Percentiles rank a stretch among this genome's conserved stretches.
Evolutionary conservation across 176 grass and related monocot species (phyloP).

Genomic region (Rhynchospora pubera): DNA sequence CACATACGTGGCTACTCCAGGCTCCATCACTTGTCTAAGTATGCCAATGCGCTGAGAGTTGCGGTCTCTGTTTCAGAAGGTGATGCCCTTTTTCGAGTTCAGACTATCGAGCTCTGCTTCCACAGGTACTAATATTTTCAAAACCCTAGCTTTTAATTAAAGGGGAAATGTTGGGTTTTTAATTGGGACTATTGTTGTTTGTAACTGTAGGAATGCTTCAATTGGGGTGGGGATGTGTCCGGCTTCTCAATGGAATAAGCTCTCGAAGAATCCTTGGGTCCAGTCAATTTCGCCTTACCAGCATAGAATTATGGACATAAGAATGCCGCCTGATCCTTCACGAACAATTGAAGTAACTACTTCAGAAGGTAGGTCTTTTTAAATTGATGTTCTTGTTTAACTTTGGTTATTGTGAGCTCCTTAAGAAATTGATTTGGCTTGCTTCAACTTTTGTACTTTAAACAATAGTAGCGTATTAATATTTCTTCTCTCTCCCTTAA

Average conservation of each 20-base stretch:
- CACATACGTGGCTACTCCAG: constrained; percentile 55
- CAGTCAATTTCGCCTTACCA: constrained; percentile 68
- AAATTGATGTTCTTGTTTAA: not conserved
- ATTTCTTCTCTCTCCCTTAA: not conserved
- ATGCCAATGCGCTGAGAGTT: constrained; percentile 53
- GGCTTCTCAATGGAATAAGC: constrained; percentile 61
- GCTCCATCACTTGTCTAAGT: constrained; percentile 55
- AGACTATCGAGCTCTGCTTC: constrained; percentile 73
- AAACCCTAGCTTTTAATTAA: constrained; percentile 17
- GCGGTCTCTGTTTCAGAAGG: constrained; percentile 30
- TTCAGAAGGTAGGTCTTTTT: constrained; percentile 48
- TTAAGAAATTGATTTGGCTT: not conserved
- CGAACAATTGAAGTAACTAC: constrained; percentile 51
- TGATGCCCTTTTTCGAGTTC: constrained; percentile 32
- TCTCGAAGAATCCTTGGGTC: constrained; percentile 56
- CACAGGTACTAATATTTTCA: constrained; percentile 35
- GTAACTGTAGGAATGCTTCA: constrained; percentile 62
- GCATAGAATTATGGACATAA: constrained; percentile 55
- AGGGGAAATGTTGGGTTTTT: not conserved
- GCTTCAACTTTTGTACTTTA: not conserved
- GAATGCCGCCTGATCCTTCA: constrained; percentile 52
- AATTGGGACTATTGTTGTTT: not conserved
- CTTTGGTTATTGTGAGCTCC: not conserved
- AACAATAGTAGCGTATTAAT: not conserved
- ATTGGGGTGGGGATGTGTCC: constrained; percentile 61